Percentiles rank a stretch among this genome's conserved stretches.
Evolutionary conservation across 495 filamentous ascomycete species (phyloP).

Genomic region (Beverwykella pulmonaria): DNA sequence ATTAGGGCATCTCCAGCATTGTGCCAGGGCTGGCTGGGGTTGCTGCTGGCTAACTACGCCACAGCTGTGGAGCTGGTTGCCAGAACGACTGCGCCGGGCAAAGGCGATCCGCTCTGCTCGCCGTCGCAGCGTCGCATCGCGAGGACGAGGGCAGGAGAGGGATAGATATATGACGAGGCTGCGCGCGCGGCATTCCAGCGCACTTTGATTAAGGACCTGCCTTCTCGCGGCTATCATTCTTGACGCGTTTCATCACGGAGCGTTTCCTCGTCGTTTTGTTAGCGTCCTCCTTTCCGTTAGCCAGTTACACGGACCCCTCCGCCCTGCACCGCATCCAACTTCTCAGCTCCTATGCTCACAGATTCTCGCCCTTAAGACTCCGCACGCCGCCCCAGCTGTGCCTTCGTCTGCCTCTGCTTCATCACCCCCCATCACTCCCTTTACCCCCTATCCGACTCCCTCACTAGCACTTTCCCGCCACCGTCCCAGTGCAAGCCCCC

Average conservation of each 20-base stretch:
- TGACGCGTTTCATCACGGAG: background rate
- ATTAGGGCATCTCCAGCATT: background rate
- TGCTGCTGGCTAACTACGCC: background rate
- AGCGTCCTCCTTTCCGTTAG: background rate
- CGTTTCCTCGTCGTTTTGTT: background rate
- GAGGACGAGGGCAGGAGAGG: background rate
- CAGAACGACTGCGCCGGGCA: background rate
- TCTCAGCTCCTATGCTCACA: background rate
- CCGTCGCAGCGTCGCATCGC: constrained; percentile 2
- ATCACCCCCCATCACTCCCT: background rate
- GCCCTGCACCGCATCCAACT: background rate
- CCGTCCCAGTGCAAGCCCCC: constrained; percentile 8
- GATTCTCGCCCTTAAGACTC: background rate
- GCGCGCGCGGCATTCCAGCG: background rate
- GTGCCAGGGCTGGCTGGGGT: background rate
- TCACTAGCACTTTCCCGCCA: background rate
- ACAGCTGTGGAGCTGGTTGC: background rate
- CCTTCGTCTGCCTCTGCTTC: background rate
- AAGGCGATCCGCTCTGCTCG: background rate
- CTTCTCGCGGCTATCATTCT: background rate
- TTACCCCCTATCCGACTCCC: background rate
- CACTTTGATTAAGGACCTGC: constrained; percentile 8
- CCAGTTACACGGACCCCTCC: too few species aligned
- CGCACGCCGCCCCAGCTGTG: background rate
- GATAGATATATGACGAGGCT: background rate